Evolutionary conservation across 2,329 filamentous ascomycete genomes (phyloP), one percentile per base, ranked within the genome.

Genomic region (Epichloe glyceriae): DNA sequence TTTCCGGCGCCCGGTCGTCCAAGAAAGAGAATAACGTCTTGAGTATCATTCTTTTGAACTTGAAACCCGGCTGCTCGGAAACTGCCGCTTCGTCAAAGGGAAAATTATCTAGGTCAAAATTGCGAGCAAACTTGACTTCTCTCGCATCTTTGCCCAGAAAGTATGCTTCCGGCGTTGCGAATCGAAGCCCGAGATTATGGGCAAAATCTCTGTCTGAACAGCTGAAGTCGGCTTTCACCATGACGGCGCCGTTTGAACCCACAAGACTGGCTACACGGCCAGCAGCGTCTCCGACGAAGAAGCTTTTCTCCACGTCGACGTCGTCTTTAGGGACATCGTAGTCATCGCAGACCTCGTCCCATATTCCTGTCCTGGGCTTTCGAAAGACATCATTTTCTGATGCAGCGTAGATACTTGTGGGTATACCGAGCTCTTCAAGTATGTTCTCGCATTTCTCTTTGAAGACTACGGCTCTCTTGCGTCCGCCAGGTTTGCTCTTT

Each of bases 1-100:
- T 98, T 97, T 17, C 93, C 93, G 3, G 88, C 82, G 1, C 87
- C 90, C 0, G 93, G 93, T 46, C 86, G 88, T 1, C 93, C 93
- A 61, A 87, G 91, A 64, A 95, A 88, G 7, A 97, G 67, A 22
- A 97, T 79, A 14, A 97, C 71, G 50, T 96, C 90, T 56, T 81
- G 66, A 5, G 77, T 65, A 59, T 84, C 80, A 48, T 73, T 76
- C 68, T 83, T 88, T 76, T 72, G 56, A 76, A 75, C 1, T 81
- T 10, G 0, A 79, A 40, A 8, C 58, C 61, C 1, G 56, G 46
- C 17, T 54, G 45, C 57, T 60, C 42, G 55, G 60, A 53, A 34
- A 50, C n/a, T 3, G 19, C 42, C 1, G 52, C 50, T 3, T 57
- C 40, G n/a, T 62, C 60, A 33, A 80, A 70, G 0, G 72, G 67